phyloP scores from a whole-genome alignment of 305 asterid species.

The Nicotiana rustica region DNA sequence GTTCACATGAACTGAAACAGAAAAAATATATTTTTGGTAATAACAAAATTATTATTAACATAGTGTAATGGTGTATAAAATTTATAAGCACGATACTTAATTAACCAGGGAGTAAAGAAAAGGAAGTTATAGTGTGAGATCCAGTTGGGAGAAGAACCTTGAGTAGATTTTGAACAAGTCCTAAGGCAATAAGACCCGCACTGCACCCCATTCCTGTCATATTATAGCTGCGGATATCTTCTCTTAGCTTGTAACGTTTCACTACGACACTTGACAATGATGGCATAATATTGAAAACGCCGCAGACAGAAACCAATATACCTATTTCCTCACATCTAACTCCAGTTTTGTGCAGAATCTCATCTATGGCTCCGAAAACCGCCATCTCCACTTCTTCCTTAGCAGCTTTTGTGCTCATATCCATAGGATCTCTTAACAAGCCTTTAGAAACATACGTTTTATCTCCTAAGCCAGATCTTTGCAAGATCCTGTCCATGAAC shows the following conservation, averaged over 20 bases:
- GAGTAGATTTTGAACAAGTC: conserved; percentile 45
- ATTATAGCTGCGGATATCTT: conserved; percentile 41
- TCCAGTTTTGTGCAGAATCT: conserved; percentile 38
- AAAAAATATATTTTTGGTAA: too few species aligned
- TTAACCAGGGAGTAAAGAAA: neutral
- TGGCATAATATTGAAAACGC: conserved; percentile 37
- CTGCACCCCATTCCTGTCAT: conserved; percentile 51
- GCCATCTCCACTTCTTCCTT: conserved; percentile 45
- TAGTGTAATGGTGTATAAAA: too few species aligned
- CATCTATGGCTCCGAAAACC: conserved; percentile 49
- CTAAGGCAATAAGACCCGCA: conserved; percentile 44
- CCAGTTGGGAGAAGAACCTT: conserved; percentile 30
- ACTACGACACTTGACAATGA: conserved; percentile 42
- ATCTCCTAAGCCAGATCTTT: conserved; percentile 35
- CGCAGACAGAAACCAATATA: conserved; percentile 44
- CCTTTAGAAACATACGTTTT: conserved; percentile 38
- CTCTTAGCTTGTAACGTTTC: conserved; percentile 42
- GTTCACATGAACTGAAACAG: too few species aligned
- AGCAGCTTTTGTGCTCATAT: conserved; percentile 31
- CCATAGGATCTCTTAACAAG: neutral
- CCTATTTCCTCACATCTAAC: conserved; percentile 39
- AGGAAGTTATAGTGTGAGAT: neutral
- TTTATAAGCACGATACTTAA: neutral
- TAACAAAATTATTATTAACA: too few species aligned
- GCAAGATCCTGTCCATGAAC: conserved; percentile 35